Conservation (phyloP, 1,284 basidiomycete genomes). For the Tylopilus sp. region DNA sequence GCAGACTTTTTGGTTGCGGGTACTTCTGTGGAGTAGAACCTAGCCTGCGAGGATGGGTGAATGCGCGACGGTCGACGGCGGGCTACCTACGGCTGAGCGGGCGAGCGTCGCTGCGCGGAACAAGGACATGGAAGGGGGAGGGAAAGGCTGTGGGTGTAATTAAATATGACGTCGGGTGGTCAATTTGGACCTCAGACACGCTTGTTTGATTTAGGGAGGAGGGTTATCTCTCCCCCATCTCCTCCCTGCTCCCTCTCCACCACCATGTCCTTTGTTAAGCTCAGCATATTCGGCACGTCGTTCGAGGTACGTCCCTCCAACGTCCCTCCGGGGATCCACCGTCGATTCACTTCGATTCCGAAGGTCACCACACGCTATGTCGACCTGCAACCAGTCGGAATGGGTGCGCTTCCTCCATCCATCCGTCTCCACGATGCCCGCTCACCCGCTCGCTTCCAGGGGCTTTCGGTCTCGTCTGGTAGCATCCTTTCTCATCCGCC, state of each 20-base stretch:
- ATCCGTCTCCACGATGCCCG: slow-evolving; percentile 13
- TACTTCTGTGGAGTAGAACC: slow-evolving; percentile 46
- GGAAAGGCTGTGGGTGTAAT: neutral
- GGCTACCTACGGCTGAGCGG: slow-evolving; percentile 40
- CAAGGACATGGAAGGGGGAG: slow-evolving; percentile 36
- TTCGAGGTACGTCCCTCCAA: slow-evolving; percentile 63
- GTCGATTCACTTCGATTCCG: slow-evolving; percentile 32
- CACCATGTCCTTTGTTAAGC: slow-evolving; percentile 90
- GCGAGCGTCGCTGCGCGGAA: slow-evolving; percentile 38
- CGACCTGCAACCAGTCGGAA: slow-evolving; percentile 99
- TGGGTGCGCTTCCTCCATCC: slow-evolving; percentile 64
- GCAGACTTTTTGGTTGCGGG: slow-evolving; percentile 43
- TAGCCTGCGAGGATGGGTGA: slow-evolving; percentile 21
- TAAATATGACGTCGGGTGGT: neutral
- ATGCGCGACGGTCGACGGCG: neutral
- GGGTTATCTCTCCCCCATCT: slow-evolving; percentile 19
- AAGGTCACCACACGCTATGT: slow-evolving; percentile 98
- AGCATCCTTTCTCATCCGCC: slow-evolving; percentile 26
- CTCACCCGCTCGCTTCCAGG: slow-evolving; percentile 39
- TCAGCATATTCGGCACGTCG: slow-evolving; percentile 96
- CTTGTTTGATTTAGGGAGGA: slow-evolving; percentile 14
- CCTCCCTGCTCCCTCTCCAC: slow-evolving; percentile 20
- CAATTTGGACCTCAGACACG: slow-evolving; percentile 25
- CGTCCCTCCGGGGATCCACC: slow-evolving; percentile 15
- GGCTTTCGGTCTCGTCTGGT: slow-evolving; percentile 96